Percentiles rank a stretch among this genome's conserved stretches.
These are phyloP conservation scores for Bodo saltans DNA, from an alignment of 78 protist genomes.

Conservation along the genomic window DNA sequence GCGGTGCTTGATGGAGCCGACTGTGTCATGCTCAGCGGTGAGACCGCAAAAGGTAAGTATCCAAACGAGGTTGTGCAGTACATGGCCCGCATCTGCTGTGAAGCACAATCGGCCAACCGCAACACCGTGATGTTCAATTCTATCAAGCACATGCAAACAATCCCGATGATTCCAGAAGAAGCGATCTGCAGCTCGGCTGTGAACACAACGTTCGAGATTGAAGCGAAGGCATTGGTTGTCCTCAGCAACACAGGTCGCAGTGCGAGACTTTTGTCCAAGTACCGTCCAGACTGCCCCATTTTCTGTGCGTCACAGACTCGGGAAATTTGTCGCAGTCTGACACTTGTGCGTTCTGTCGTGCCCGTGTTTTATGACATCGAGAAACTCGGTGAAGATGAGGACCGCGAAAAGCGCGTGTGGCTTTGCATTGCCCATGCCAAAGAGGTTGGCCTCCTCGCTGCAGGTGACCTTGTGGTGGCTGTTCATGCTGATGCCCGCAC, in stretches of 20 bases:
- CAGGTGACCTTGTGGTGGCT: not conserved
- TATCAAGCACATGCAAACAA: not conserved
- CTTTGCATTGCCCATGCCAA: not conserved
- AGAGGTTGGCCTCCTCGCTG: not conserved
- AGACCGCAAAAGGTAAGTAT: conserved; percentile 55
- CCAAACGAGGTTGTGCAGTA: conserved; percentile 41
- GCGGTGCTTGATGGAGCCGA: conserved; percentile 89
- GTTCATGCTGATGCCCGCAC: not conserved
- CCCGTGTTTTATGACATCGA: not conserved
- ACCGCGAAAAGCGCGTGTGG: not conserved
- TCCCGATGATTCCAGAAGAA: not conserved
- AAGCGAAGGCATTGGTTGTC: conserved; percentile 1
- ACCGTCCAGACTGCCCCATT: conserved; percentile 33
- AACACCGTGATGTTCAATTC: conserved; percentile 1
- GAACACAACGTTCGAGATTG: conserved; percentile 36
- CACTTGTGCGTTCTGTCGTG: not conserved
- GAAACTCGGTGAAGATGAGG: not conserved
- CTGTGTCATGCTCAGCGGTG: conserved; percentile 84
- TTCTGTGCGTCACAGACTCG: conserved; percentile 21
- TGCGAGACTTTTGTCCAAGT: conserved; percentile 38
- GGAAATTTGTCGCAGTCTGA: not conserved
- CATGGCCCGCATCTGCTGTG: conserved; percentile 48
- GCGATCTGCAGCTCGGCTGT: conserved; percentile 29
- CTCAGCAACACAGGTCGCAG: conserved; percentile 38
- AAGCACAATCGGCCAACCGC: conserved; percentile 25